Evolutionary conservation across 495 filamentous ascomycete species (phyloP).

Genomic region (Amniculicola lignicola): DNA sequence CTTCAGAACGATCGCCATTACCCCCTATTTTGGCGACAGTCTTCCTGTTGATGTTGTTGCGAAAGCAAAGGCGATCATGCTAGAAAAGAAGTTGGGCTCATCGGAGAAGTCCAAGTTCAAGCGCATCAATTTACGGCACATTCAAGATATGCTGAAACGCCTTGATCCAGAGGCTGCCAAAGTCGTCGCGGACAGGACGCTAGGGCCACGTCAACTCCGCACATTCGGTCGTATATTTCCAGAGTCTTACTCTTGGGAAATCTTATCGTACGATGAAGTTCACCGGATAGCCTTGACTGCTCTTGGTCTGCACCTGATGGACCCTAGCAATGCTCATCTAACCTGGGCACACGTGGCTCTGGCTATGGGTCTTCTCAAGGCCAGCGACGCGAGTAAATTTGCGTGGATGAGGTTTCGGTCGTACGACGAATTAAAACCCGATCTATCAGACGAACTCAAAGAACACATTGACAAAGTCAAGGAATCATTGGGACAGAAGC

Average conservation of each 20-base stretch:
- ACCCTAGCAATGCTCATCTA: not conserved
- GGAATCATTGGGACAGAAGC: not conserved
- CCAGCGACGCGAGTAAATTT: conserved; percentile 32
- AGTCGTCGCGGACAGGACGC: not conserved
- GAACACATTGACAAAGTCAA: not conserved
- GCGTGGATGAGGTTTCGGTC: not conserved
- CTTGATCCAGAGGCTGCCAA: conserved; percentile 34
- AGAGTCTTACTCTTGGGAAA: conserved; percentile 12
- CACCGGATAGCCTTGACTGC: conserved; percentile 40
- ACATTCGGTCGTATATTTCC: conserved; percentile 8
- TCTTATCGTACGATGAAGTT: conserved; percentile 37
- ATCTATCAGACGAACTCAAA: too few species aligned
- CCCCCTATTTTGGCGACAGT: conserved; percentile 4
- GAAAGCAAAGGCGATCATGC: not conserved
- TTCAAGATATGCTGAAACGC: conserved; percentile 61
- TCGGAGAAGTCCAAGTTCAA: conserved; percentile 44
- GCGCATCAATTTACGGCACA: conserved; percentile 66
- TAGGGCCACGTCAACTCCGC: not conserved
- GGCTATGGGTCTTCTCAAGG: conserved; percentile 32
- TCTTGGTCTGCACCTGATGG: conserved; percentile 29
- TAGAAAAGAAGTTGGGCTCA: conserved; percentile 26
- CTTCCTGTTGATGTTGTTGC: not conserved
- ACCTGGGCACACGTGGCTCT: conserved; percentile 31
- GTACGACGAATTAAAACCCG: not conserved
- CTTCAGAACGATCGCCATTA: conserved; percentile 54